phyloP scores from a whole-genome alignment of 768 basidiomycete genomes.

The Nidularia pulvinata region DNA sequence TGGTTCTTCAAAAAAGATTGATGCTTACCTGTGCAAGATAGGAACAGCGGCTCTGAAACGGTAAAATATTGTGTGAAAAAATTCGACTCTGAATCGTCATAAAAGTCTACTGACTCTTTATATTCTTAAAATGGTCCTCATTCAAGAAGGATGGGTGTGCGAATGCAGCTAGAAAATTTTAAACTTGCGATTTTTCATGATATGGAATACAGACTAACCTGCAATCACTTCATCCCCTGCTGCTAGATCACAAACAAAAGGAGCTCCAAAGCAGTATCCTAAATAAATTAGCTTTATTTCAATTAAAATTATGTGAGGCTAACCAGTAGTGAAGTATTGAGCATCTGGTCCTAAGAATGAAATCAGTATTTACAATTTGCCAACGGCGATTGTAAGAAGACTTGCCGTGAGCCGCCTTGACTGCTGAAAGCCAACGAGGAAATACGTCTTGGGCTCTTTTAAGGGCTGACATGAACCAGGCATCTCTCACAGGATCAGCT shows the following conservation, averaged over 20 bases:
- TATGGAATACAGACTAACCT: constrained; percentile 23
- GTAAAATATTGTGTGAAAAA: not conserved
- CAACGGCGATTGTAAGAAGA: not conserved
- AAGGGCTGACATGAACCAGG: constrained; percentile 4
- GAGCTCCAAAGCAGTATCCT: constrained; percentile 65
- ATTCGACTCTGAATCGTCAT: not conserved
- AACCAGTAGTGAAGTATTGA: too few species aligned
- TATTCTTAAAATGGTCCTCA: constrained; percentile 42
- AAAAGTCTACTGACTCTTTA: constrained; percentile 38
- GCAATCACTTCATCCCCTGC: constrained; percentile 45
- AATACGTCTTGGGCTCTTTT: constrained; percentile 26
- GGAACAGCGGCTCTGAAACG: constrained; percentile 45
- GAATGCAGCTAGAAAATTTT: constrained; percentile 42
- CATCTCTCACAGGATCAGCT: constrained; percentile 29
- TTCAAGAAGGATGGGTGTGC: constrained; percentile 54
- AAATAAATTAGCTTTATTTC: not conserved
- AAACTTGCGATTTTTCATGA: not conserved
- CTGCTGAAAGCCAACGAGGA: constrained; percentile 43
- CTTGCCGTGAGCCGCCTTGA: constrained; percentile 40
- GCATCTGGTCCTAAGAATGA: too few species aligned
- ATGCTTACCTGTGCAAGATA: constrained; percentile 52
- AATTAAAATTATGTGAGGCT: not conserved
- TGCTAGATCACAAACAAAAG: constrained; percentile 45
- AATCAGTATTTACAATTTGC: too few species aligned
- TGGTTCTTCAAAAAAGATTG: too few species aligned